Conservation (phyloP, 345 rosid species). For the Corchorus olitorius region DNA sequence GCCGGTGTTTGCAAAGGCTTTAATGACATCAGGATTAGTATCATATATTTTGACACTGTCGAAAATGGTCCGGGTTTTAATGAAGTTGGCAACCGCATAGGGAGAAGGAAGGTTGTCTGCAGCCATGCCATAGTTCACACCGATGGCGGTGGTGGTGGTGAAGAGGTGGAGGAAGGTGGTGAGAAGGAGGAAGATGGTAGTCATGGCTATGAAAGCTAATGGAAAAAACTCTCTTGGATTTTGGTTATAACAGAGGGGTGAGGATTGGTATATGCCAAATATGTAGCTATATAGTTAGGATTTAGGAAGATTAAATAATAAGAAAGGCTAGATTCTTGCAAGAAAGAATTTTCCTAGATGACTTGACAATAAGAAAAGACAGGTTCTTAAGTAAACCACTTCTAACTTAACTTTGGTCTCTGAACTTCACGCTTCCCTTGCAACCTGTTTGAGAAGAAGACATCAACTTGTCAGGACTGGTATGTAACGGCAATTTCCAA, state of each 20-base stretch:
- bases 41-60: conserved; percentile 73
- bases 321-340: conserved; percentile 14
- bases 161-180: conserved; percentile 41
- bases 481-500: conserved; percentile 1
- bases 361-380: not conserved
- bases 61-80: conserved; percentile 56
- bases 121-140: conserved; percentile 79
- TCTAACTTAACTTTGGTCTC: not conserved
- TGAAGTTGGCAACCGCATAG: conserved; percentile 61
- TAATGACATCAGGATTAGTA: conserved; percentile 63
- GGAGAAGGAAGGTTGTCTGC: conserved; percentile 82
- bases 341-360: not conserved
- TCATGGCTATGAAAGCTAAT: not conserved
- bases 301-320: not conserved
- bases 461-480: not conserved
- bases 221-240: not conserved
- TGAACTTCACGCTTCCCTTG: not conserved
- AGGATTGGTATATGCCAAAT: not conserved
- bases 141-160: conserved; percentile 44
- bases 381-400: conserved; percentile 11
- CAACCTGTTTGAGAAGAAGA: conserved; percentile 1
- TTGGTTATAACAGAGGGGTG: not conserved
- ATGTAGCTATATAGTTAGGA: not conserved
- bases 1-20: conserved; percentile 69
- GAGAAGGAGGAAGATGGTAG: conserved; percentile 30